Base-by-base conservation (phyloP, 345 rosid genomes). In the Trapa bicornis region DNA sequence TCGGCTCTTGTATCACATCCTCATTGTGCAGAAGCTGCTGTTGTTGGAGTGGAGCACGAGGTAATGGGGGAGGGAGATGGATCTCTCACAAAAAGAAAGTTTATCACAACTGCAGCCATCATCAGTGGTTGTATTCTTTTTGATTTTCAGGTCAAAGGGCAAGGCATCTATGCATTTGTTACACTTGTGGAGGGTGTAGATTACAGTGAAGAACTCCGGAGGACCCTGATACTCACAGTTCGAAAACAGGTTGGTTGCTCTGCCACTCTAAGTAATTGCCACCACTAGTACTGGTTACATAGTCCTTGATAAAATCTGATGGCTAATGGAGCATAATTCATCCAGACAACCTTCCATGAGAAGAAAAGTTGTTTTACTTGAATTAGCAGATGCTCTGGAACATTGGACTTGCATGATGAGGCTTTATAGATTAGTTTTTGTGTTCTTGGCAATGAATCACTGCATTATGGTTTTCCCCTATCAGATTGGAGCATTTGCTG, bases 1-100 rank as follows among this genome's bases (percentile, higher is more conserved):
- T 94, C 99, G 80, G 99, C 99, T 73, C 84, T 94, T 64, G 99
- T 88, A 65, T 94, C 91, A 32, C 96, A 93, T 81, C 95, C 96
- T 32, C 87, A 88, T 35, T 94, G 99, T 74, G 91, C 97, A 41
- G 99, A 94, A 77, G 99, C 97, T 76, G 99, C 99, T 68, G 97
- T 94, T 64, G 97, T 91, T 73, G 92, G 91, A 65, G 67, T 91
- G 71, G 99, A 91, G 79, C 99, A 94, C 22, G 96, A 88, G 99
- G 99, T 90, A 82, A 22, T 22, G 29, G 70, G 65, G 39, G 8
- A 22, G 6, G 37, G 13, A 58, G 14, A 22, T 15, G 35, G 17
- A 8, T 41, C 43, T 41, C 1, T 41, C 43, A 41, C 43, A 4
- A 41, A 22, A 38, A 54, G 2, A 22, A 22, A n/a, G 12, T 15